Evolutionary conservation across 1,139 yeast species (phyloP), one percentile per base, ranked within the genome.

Genomic region (Yamadazyma diddensiae): DNA sequence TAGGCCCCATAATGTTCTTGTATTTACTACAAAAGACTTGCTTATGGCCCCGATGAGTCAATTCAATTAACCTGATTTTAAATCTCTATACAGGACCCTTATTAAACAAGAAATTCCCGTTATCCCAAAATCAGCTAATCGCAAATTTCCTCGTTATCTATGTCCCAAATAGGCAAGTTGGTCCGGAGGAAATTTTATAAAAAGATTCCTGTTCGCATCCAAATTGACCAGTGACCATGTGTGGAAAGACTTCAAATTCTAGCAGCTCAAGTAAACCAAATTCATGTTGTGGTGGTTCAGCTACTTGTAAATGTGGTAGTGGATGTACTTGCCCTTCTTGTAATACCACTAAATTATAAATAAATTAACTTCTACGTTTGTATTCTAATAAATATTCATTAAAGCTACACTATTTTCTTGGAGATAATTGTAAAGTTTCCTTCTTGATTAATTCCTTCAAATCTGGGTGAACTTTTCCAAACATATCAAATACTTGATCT

Each of bases 401-500:
- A 6, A 8, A 17, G 11, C 15, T 14, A 4, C 24, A 28, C 45
- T 60, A 66, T 53, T 65, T 65, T 56, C 77, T 67, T 50, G 85
- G 83, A 42, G 75, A 59, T 41, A 75, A 56, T 56, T 73, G 62
- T 49, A 73, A 64, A 35, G 74, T 66, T 55, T 82, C 92, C 52
- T 69, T 75, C 62, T 79, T 79, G 55, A 88, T 75, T 45, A 53
- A 53, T 28, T 49, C 57, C 39, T 58, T 86, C 57, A 90, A 74
- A 38, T 75, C 80, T 33, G 77, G 70, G 50, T 77, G 72, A 34
- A 88, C 94, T 63, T 81, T 80, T 41, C 72, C 55, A 57, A 90
- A 90, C 77, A 82, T 77, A 41, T 73, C 86, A 52, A 82, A 73
- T 24, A 86, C 94, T 45, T 82, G 70, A 55, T 86, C 88, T 69